phyloP scores from a whole-genome alignment of 345 rosid species.

The Populus deltoides region DNA sequence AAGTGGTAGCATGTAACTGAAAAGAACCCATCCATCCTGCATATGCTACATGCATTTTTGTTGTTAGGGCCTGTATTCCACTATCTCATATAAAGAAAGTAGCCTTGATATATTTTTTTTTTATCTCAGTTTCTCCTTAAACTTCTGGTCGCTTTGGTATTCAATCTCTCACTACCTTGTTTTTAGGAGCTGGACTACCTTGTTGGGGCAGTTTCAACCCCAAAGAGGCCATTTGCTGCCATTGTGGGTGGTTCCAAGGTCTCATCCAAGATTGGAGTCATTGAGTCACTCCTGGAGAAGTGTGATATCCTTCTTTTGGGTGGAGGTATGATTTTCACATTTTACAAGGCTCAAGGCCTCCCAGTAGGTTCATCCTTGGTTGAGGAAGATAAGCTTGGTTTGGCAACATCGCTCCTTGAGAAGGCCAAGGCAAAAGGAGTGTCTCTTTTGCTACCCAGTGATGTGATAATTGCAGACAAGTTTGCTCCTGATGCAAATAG shows the following conservation, averaged over 20 bases:
- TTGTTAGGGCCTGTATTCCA: background rate
- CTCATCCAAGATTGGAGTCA: conserved; percentile 87
- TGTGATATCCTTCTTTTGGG: conserved; percentile 82
- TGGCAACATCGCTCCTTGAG: conserved; percentile 73
- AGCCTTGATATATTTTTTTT: background rate
- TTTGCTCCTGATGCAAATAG: conserved; percentile 88
- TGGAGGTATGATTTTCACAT: conserved; percentile 97
- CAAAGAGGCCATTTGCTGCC: conserved; percentile 94
- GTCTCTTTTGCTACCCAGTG: conserved; percentile 74
- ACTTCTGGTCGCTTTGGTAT: background rate
- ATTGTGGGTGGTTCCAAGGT: conserved; percentile 97
- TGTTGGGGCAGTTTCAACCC: conserved; percentile 86
- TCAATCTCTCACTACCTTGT: conserved; percentile 3
- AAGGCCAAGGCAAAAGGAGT: conserved; percentile 95
- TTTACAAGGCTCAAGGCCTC: conserved; percentile 93
- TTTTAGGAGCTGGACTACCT: conserved; percentile 89
- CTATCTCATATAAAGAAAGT: background rate
- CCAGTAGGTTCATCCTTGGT: conserved; percentile 86
- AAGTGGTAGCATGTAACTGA: conserved; percentile 3
- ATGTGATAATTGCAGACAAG: conserved; percentile 86
- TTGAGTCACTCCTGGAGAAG: conserved; percentile 81
- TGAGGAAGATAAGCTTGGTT: conserved; percentile 88
- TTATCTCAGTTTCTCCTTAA: background rate
- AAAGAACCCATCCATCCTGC: background rate
- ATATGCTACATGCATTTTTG: background rate